A percentile compares a stretch with the other conserved stretches of the same genome.
phyloP scores from a whole-genome alignment of 2,329 filamentous ascomycete species.

The Venturia effusa region DNA sequence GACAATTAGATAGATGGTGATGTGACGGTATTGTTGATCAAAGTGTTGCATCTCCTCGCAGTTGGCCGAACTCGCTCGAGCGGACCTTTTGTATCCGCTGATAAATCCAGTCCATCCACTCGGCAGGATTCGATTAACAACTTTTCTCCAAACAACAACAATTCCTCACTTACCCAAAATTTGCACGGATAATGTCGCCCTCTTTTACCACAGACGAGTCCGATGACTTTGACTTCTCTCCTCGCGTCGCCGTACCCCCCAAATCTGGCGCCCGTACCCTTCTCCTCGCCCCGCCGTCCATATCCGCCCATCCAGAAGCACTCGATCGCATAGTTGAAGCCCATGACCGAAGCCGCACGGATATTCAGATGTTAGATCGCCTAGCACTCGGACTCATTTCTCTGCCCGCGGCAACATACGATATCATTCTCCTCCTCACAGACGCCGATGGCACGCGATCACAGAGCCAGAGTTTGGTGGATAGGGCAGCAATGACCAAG shows the following conservation, averaged over 20 bases:
- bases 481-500: conserved; percentile 49
- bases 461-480: conserved; percentile 56
- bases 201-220: conserved; percentile 7
- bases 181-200: conserved; percentile 6
- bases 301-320: conserved; percentile 73
- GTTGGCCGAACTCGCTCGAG: not conserved
- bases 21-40: not conserved
- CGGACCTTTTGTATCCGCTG: not conserved
- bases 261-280: conserved; percentile 41
- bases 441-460: conserved; percentile 58
- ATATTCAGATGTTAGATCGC: conserved; percentile 96
- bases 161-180: not conserved
- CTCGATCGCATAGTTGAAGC: conserved; percentile 59
- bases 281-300: conserved; percentile 79
- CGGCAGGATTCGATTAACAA: not conserved
- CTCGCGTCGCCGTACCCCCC: not conserved
- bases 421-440: conserved; percentile 72
- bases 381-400: conserved; percentile 70
- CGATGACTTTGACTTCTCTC: conserved; percentile 3
- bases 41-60: not conserved
- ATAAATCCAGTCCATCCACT: not conserved
- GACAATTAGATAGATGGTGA: not conserved
- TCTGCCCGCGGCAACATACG: conserved; percentile 69
- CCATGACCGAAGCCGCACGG: conserved; percentile 65
- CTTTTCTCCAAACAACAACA: not conserved